phyloP scores from a whole-genome alignment of 2,329 filamentous ascomycete genomes.

The Cercospora sp. region DNA sequence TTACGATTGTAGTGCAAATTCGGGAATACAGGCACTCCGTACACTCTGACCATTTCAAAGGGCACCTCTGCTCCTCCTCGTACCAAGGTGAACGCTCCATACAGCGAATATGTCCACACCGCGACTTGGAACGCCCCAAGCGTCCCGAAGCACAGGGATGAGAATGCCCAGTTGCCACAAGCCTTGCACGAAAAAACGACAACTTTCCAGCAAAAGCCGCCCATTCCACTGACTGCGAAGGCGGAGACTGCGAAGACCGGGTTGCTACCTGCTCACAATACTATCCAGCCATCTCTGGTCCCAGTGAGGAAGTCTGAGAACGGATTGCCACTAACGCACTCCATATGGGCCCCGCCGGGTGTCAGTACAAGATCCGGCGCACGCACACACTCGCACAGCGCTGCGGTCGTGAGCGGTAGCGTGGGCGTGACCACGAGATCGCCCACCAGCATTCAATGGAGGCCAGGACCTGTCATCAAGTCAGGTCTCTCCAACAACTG shows the following conservation, averaged over 20 bases:
- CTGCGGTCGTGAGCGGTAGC: not conserved
- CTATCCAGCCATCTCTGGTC: not conserved
- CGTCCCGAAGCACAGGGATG: not conserved
- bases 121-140: not conserved
- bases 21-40: not conserved
- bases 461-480: not conserved
- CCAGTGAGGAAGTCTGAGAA: not conserved
- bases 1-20: constrained; percentile 9
- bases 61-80: not conserved
- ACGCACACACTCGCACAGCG: not conserved
- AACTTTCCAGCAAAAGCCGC: not conserved
- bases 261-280: not conserved
- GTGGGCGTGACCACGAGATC: not conserved
- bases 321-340: not conserved
- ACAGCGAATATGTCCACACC: not conserved
- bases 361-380: not conserved
- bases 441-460: not conserved
- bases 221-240: not conserved
- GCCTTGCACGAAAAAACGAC: not conserved
- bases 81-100: not conserved
- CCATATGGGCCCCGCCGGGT: not conserved
- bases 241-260: not conserved
- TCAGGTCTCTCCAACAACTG: not conserved
- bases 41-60: not conserved
- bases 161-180: not conserved